These are phyloP conservation scores for Eimeria maxima DNA, from an alignment of 169 alveolate species.

Conservation along the genomic window DNA sequence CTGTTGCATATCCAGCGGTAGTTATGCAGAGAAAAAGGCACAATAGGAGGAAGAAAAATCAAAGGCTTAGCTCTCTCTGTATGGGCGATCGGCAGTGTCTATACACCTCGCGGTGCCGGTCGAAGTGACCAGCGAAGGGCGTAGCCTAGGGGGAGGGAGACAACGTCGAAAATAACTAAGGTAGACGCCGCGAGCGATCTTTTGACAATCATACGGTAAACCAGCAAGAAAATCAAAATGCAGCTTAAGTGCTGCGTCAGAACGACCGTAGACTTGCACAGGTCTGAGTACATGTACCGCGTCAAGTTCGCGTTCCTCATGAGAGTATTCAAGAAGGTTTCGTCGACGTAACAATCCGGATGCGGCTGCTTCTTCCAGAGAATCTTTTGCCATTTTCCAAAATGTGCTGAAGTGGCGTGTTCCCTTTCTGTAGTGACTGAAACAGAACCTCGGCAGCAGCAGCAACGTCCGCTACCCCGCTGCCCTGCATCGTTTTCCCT, in stretches of 20 bases:
- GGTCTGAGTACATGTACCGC: slow-evolving; percentile 32
- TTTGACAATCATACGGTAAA: slow-evolving; percentile 39
- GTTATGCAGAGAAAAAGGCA: no score
- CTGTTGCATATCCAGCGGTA: background rate
- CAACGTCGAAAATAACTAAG: slow-evolving; percentile 23
- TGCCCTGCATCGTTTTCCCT: background rate
- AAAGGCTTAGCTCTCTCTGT: background rate
- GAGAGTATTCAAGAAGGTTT: slow-evolving; percentile 40
- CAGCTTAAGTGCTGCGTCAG: slow-evolving; percentile 70
- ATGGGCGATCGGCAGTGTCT: background rate
- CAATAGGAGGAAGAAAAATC: background rate
- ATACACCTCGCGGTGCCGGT: slow-evolving; percentile 17
- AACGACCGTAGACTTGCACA: slow-evolving; percentile 69
- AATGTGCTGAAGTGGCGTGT: background rate
- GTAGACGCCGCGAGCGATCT: background rate
- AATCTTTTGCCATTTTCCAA: slow-evolving; percentile 56
- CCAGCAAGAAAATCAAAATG: slow-evolving; percentile 19
- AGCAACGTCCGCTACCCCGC: background rate
- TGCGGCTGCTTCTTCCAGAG: slow-evolving; percentile 69
- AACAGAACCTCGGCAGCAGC: background rate
- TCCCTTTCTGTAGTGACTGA: background rate
- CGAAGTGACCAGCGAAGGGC: slow-evolving; percentile 40
- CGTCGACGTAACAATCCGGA: slow-evolving; percentile 76
- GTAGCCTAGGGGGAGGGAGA: slow-evolving; percentile 41
- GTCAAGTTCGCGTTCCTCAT: slow-evolving; percentile 39